These are phyloP conservation scores for Pythium oligandrum DNA, from an alignment of 352 stramenopile genomes.

Conservation along the genomic window DNA sequence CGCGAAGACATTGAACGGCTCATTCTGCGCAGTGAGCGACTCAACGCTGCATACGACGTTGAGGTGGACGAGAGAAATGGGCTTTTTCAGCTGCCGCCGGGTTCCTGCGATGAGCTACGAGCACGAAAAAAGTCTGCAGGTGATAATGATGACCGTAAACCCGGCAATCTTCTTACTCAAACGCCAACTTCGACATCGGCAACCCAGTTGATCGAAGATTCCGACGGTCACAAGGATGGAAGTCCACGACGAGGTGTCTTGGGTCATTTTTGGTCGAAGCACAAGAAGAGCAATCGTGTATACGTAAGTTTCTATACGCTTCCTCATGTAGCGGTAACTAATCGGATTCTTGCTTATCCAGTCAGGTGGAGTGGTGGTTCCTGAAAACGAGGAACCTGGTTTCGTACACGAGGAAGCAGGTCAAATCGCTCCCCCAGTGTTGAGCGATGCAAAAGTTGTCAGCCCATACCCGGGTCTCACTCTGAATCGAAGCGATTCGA, in stretches of 20 bases:
- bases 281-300: constrained; percentile 14
- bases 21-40: constrained; percentile 4
- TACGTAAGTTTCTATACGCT: constrained; percentile 8
- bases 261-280: background rate
- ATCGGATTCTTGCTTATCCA: too few species aligned
- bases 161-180: background rate
- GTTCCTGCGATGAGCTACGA: background rate
- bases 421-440: too few species aligned
- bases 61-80: constrained; percentile 48
- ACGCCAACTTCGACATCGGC: background rate
- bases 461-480: too few species aligned
- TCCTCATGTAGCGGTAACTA: too few species aligned
- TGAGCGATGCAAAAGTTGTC: too few species aligned
- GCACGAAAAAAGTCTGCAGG: background rate
- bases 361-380: too few species aligned
- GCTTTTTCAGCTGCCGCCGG: constrained; percentile 21
- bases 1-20: constrained; percentile 23
- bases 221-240: background rate
- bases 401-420: too few species aligned
- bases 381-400: too few species aligned
- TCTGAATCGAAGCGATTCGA: too few species aligned
- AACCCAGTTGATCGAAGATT: constrained; percentile 5
- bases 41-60: constrained; percentile 27
- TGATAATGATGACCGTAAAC: too few species aligned
- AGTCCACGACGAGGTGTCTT: background rate